These are phyloP conservation scores for Sporothrix sp. DNA, from an alignment of 2,329 filamentous ascomycete species.

Conservation along the genomic window DNA sequence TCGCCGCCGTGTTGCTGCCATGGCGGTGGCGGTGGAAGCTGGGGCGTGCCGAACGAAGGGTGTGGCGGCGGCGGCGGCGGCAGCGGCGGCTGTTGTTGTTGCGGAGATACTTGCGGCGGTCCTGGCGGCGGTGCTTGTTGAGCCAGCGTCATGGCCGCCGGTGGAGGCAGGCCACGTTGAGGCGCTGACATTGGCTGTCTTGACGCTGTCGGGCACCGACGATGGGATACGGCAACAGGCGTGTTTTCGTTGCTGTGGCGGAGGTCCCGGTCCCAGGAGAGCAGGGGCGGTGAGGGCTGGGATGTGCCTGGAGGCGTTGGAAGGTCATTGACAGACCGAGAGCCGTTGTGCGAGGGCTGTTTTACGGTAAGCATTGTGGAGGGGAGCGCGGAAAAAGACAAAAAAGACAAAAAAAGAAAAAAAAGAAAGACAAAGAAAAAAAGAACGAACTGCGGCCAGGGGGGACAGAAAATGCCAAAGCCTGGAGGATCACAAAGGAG, in stretches of 20 bases:
- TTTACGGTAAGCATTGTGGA: constrained; percentile 52
- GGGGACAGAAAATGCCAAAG: background rate
- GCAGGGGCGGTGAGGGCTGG: constrained; percentile 46
- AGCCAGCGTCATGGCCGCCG: constrained; percentile 54
- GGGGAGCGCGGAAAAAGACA: constrained; percentile 18
- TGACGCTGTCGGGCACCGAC: constrained; percentile 34
- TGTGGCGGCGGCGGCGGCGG: background rate
- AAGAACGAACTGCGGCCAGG: background rate
- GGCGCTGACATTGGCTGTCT: constrained; percentile 56
- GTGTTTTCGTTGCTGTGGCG: constrained; percentile 31
- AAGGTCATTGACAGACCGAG: constrained; percentile 52
- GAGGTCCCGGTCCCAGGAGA: constrained; percentile 32
- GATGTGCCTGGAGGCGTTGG: constrained; percentile 48
- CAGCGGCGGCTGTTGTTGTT: constrained; percentile 8
- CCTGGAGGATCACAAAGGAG: background rate
- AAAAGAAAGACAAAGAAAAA: background rate
- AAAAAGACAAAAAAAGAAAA: background rate
- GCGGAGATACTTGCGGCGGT: constrained; percentile 21
- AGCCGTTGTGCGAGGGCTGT: constrained; percentile 50
- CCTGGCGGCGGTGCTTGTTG: constrained; percentile 31
- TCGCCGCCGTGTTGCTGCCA: constrained; percentile 47
- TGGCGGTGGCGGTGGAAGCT: constrained; percentile 17
- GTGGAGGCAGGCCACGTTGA: constrained; percentile 59
- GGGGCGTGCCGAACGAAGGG: constrained; percentile 10
- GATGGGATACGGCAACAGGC: constrained; percentile 30